Conservation (phyloP, 1,139 yeast species). For the Suhomyces anneliseae region DNA sequence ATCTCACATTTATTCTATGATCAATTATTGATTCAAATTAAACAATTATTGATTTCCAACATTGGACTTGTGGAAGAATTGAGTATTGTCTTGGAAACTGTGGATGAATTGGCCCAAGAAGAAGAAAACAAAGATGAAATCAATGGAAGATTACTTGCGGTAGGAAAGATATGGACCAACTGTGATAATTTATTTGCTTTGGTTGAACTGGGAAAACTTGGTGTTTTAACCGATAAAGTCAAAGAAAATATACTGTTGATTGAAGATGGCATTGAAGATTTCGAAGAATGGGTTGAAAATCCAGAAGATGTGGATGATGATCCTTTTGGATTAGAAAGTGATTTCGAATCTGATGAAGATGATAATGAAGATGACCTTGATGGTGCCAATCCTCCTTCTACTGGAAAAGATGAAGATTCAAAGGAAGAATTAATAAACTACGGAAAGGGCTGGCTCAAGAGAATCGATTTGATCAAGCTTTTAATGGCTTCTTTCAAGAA, state of each 20-base stretch:
- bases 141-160: slow-evolving; percentile 47
- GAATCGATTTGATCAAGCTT: slow-evolving; percentile 55
- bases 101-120: slow-evolving; percentile 12
- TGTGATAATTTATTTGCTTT: slow-evolving; percentile 49
- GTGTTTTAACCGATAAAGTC: slow-evolving; percentile 47
- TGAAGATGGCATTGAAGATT: slow-evolving; percentile 65
- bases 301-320: slow-evolving; percentile 52
- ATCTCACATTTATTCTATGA: slow-evolving; percentile 44
- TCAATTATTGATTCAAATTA: slow-evolving; percentile 34
- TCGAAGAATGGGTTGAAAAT: slow-evolving; percentile 64
- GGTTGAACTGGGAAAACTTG: slow-evolving; percentile 50
- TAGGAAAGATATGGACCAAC: slow-evolving; percentile 65
- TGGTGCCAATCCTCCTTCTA: slow-evolving; percentile 18
- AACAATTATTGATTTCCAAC: slow-evolving; percentile 29
- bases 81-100: slow-evolving; percentile 24
- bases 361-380: slow-evolving; percentile 25
- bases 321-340: slow-evolving; percentile 38
- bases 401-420: slow-evolving; percentile 22
- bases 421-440: slow-evolving; percentile 35
- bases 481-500: slow-evolving; percentile 55
- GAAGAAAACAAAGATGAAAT: slow-evolving; percentile 22
- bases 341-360: slow-evolving; percentile 13
- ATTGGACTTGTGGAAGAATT: slow-evolving; percentile 29
- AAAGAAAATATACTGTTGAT: slow-evolving; percentile 48
- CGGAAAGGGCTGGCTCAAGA: slow-evolving; percentile 50